Base-by-base conservation (phyloP, 2,329 filamentous ascomycete species). In the Penicillium sp. region DNA sequence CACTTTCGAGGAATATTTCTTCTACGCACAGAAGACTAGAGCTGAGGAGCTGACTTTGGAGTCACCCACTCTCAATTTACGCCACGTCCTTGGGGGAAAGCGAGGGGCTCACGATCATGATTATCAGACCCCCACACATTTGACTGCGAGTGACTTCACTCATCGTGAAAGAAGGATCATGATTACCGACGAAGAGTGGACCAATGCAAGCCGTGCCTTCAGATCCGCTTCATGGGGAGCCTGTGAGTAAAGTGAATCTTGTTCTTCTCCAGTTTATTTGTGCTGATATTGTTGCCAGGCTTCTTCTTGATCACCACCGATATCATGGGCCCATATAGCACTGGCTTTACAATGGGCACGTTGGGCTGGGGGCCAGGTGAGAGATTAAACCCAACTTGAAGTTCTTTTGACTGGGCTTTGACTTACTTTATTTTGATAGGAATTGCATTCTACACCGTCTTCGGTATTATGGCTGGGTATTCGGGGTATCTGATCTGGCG, bases 271-370 rank as follows among this genome's bases (percentile, higher is more conserved):
- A n/a, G 2, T 22, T 47, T 9, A 40, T 49, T 13, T 13, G 1
- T 6, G 35, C 24, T 37, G 15, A 35, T 5, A 5, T n/a, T 51
- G 22, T 35, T 10, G 1, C 7, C 10, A 66, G 66, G 72, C 38
- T 72, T 70, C 59, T 70, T 73, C 62, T 68, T 82, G 40, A 80
- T 81, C 59, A 81, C 79, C 1, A 82, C 79, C 2, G 79, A 81
- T 53, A 69, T 73, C 55, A 54, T 73, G n/a, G 70, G 70, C 10
- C 70, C 70, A 0, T 73, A 69, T 58, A 61, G 61, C 24, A 65
- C 68, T 10, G 66, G 66, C 3, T 73, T 65, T 51, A 62, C 70
- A 0, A 67, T 73, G 60, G 65, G 64, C 4, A 63, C 64, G 1
- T 33, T 66, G 15, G 65, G 65, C 3, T 68, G 65, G 65, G 65